Conservation (phyloP, 2,329 filamentous ascomycete species). For the Zasmidium angulare region DNA sequence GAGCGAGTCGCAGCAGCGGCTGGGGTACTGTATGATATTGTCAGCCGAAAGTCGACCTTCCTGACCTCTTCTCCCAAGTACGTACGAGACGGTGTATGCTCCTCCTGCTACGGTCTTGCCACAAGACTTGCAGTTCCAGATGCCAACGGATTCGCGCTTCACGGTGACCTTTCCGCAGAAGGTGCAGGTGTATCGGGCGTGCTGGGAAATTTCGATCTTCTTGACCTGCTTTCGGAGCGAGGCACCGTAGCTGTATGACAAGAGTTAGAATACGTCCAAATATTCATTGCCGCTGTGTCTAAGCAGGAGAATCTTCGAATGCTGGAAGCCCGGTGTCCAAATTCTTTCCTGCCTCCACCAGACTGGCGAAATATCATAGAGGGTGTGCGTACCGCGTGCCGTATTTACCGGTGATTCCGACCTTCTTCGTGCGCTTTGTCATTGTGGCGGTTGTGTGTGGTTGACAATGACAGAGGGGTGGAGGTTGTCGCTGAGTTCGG, state of each 20-base stretch:
- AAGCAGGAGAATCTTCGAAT: too few species aligned
- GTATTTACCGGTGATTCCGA: constrained; percentile 98
- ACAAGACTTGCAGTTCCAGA: constrained; percentile 97
- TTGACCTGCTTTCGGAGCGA: constrained; percentile 99
- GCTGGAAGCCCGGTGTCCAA: constrained; percentile 1
- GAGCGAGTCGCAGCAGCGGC: constrained; percentile 93
- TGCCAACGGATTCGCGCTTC: constrained; percentile 79
- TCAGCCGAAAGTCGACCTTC: constrained; percentile 7
- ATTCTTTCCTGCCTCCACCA: constrained; percentile 9
- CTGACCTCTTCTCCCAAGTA: constrained; percentile 38
- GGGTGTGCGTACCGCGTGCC: constrained; percentile 75
- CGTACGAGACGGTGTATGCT: constrained; percentile 96
- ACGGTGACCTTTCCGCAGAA: constrained; percentile 94
- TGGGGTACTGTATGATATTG: constrained; percentile 64
- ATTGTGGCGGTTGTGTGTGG: constrained; percentile 58
- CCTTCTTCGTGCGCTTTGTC: constrained; percentile 97
- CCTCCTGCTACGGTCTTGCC: constrained; percentile 91
- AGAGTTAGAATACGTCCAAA: constrained; percentile 14
- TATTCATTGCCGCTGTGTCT: not conserved
- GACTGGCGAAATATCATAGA: constrained; percentile 9
- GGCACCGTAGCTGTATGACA: constrained; percentile 78
- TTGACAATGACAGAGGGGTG: constrained; percentile 14
- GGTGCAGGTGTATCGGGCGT: constrained; percentile 95
- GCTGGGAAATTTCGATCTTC: constrained; percentile 99
- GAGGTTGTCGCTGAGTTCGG: constrained; percentile 3